Percentiles rank a stretch among this genome's conserved stretches.
Conservation (phyloP, 148 eudicot species). For the Salicornia ramosissima region DNA sequence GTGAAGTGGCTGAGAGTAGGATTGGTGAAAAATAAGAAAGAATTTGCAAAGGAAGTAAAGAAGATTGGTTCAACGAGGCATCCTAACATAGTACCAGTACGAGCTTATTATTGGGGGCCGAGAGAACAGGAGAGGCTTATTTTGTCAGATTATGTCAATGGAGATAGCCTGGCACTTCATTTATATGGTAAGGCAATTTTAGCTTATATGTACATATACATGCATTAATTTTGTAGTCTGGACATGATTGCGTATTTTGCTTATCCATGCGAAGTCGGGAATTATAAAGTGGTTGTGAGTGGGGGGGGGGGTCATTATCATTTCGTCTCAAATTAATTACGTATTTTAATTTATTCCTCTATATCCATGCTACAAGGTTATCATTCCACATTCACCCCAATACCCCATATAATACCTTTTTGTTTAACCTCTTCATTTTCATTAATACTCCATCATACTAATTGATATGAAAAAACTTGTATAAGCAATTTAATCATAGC, state of each 20-base stretch:
- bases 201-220: neutral
- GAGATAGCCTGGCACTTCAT: slow-evolving; percentile 89
- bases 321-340: too few species aligned
- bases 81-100: slow-evolving; percentile 59
- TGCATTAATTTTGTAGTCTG: neutral
- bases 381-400: too few species aligned
- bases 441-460: too few species aligned
- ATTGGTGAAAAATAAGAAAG: slow-evolving; percentile 84
- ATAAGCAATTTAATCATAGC: too few species aligned
- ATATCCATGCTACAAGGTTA: too few species aligned
- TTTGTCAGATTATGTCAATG: slow-evolving; percentile 73
- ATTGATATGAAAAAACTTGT: too few species aligned
- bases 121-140: slow-evolving; percentile 93
- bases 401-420: too few species aligned
- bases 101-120: slow-evolving; percentile 98
- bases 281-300: too few species aligned
- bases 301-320: too few species aligned
- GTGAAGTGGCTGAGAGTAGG: slow-evolving; percentile 98
- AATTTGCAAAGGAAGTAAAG: slow-evolving; percentile 82
- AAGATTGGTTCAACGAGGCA: slow-evolving; percentile 79
- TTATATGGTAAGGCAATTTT: slow-evolving; percentile 67
- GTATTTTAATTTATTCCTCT: too few species aligned
- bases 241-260: neutral
- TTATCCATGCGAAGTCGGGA: too few species aligned
- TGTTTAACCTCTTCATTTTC: too few species aligned